Conservation (phyloP, 345 rosid genomes). For the Conringia planisiliqua region DNA sequence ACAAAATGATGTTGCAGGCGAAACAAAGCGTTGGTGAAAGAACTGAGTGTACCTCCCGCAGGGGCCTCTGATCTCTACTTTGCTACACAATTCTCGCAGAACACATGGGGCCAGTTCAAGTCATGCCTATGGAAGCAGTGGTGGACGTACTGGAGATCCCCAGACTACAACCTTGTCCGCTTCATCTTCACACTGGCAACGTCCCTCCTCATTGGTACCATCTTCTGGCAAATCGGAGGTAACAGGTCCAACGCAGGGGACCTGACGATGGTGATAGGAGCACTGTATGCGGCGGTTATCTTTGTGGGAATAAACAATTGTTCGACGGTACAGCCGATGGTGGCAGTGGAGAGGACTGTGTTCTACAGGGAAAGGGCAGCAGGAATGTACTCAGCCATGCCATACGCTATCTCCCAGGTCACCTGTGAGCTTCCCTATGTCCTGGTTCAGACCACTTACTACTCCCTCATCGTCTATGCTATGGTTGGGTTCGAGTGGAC, state of each 20-base stretch:
- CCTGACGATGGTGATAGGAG: constrained; percentile 57
- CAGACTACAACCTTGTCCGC: constrained; percentile 58
- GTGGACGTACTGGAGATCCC: constrained; percentile 76
- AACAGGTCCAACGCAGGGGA: constrained; percentile 41
- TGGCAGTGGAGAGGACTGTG: constrained; percentile 64
- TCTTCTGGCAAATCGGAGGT: constrained; percentile 57
- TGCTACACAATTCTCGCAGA: constrained; percentile 45
- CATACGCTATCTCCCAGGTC: constrained; percentile 48
- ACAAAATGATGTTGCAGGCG: constrained; percentile 35
- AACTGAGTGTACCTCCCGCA: constrained; percentile 46
- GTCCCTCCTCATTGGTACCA: constrained; percentile 50
- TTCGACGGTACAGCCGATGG: constrained; percentile 57
- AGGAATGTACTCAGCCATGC: constrained; percentile 34
- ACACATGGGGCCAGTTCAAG: constrained; percentile 56
- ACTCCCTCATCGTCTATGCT: constrained; percentile 62
- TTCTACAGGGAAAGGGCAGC: constrained; percentile 65
- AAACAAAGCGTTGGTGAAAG: constrained; percentile 52
- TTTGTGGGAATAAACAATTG: constrained; percentile 69
- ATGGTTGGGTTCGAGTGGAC: constrained; percentile 78
- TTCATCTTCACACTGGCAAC: constrained; percentile 44
- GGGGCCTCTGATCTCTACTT: constrained; percentile 50
- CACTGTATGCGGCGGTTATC: constrained; percentile 51
- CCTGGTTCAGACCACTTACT: constrained; percentile 55
- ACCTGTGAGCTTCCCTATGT: constrained; percentile 62
- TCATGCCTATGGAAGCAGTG: constrained; percentile 66